These are phyloP conservation scores for Tarenaya hassleriana DNA, from an alignment of 345 rosid species.

Conservation along the genomic window DNA sequence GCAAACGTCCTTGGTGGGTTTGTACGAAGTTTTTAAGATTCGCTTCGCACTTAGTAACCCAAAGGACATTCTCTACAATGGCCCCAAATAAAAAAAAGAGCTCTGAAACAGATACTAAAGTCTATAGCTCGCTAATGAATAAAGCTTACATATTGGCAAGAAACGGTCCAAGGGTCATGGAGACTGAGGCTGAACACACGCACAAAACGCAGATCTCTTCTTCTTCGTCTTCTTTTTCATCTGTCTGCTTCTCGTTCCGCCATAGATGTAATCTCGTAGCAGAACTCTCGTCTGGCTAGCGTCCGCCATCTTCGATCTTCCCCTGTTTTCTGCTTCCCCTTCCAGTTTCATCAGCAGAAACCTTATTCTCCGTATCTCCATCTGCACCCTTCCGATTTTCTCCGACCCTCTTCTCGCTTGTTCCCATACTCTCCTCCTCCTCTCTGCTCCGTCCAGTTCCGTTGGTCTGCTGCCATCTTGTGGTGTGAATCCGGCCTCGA, in stretches of 20 bases:
- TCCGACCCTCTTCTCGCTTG: conserved; percentile 78
- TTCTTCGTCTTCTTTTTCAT: conserved; percentile 39
- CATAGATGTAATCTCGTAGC: conserved; percentile 75
- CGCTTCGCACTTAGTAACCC: too few relatives aligned
- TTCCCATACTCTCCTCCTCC: conserved; percentile 49
- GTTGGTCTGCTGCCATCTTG: too few relatives aligned
- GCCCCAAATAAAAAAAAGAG: conserved; percentile 7
- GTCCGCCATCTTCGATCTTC: conserved; percentile 37
- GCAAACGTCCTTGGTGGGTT: too few relatives aligned
- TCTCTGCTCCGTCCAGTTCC: conserved; percentile 34
- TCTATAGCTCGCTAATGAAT: conserved; percentile 18
- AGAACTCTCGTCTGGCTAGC: conserved; percentile 50
- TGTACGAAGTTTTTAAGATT: too few relatives aligned
- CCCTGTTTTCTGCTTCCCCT: conserved; percentile 50
- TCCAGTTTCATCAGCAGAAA: conserved; percentile 64
- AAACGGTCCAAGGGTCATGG: conserved; percentile 14
- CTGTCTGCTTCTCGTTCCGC: conserved; percentile 37
- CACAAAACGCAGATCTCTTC: conserved; percentile 42
- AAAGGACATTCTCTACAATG: too few relatives aligned
- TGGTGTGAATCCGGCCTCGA: conserved; percentile 36
- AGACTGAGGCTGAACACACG: conserved; percentile 57
- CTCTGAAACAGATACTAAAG: background rate
- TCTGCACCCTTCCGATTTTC: conserved; percentile 74
- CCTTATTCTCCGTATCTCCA: conserved; percentile 87
- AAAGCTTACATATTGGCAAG: conserved; percentile 16